Evolutionary conservation across 169 alveolate species (phyloP).

Genomic region (Cryptosporidium felis): DNA sequence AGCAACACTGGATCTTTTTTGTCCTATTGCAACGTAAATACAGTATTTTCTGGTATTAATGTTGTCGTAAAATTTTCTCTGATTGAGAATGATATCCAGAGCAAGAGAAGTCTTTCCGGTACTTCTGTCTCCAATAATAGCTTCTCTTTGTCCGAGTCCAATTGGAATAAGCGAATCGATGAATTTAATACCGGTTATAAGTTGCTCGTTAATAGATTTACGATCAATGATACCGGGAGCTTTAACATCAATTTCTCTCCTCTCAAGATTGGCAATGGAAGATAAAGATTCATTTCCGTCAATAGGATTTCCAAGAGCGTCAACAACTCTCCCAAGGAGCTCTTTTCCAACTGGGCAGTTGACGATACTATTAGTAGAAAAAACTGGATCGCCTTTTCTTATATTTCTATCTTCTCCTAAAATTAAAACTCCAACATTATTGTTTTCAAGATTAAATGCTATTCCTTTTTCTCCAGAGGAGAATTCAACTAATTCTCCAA

Average conservation of each 20-base stretch:
- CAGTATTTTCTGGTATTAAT: constrained; percentile 84
- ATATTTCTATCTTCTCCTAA: constrained; percentile 96
- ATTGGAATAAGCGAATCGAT: constrained; percentile 98
- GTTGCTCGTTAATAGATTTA: constrained; percentile 95
- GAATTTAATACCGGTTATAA: constrained; percentile 95
- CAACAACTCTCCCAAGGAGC: constrained; percentile 96
- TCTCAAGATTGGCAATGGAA: constrained; percentile 83
- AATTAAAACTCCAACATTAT: constrained; percentile 96
- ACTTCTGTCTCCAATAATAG: constrained; percentile 97
- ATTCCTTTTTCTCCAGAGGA: constrained; percentile 92
- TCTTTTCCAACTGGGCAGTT: constrained; percentile 96
- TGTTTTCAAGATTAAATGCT: constrained; percentile 97
- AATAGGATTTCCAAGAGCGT: constrained; percentile 96
- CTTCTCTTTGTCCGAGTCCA: constrained; percentile 99
- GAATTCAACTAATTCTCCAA: constrained; percentile 96
- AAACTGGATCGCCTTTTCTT: constrained; percentile 93
- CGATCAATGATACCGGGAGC: constrained; percentile 99
- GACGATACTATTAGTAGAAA: constrained; percentile 94
- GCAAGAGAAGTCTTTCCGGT: constrained; percentile 98
- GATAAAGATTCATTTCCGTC: constrained; percentile 93
- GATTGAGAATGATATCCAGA: constrained; percentile 94
- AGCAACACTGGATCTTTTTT: constrained; percentile 95
- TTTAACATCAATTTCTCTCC: constrained; percentile 94
- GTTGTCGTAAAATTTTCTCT: constrained; percentile 82
- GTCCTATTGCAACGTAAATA: constrained; percentile 98